Conservation (phyloP, 306 rosid species). For the Prunus padus region DNA sequence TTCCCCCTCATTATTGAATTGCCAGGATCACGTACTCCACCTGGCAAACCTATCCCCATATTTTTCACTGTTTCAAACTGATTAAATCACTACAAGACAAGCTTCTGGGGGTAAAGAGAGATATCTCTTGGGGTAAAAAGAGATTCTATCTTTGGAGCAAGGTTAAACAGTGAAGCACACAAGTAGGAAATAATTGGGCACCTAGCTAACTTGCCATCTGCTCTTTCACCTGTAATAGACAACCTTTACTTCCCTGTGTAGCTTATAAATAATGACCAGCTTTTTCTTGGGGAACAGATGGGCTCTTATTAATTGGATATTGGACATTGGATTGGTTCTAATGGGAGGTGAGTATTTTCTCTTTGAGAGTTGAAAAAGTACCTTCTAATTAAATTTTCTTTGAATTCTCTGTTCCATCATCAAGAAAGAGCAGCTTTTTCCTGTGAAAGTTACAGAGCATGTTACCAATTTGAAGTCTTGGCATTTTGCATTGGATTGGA, state of each 20-base stretch:
- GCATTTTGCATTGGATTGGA: conserved; percentile 6
- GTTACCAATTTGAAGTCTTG: conserved; percentile 7
- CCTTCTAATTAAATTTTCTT: background rate
- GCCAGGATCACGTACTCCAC: conserved; percentile 39
- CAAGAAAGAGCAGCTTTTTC: conserved; percentile 11
- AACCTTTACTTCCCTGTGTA: conserved; percentile 13
- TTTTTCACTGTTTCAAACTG: conserved; percentile 3
- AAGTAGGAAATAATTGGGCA: conserved; percentile 2
- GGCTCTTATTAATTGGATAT: background rate
- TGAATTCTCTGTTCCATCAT: background rate
- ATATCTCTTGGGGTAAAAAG: background rate
- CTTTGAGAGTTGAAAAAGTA: background rate
- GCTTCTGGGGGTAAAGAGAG: conserved; percentile 5
- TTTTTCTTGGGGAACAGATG: background rate
- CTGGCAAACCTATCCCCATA: conserved; percentile 53
- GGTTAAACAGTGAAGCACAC: background rate
- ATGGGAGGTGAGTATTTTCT: too few relatives aligned
- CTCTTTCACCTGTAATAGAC: conserved; percentile 14
- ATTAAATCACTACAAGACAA: conserved; percentile 42
- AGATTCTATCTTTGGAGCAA: background rate
- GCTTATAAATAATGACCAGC: conserved; percentile 10
- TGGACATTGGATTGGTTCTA: too few relatives aligned
- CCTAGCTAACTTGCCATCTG: background rate
- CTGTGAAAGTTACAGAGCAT: conserved; percentile 14
- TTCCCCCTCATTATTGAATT: conserved; percentile 49